These are phyloP conservation scores for Fomitopsis pulvina DNA, from an alignment of 768 basidiomycete species.

Conservation along the genomic window DNA sequence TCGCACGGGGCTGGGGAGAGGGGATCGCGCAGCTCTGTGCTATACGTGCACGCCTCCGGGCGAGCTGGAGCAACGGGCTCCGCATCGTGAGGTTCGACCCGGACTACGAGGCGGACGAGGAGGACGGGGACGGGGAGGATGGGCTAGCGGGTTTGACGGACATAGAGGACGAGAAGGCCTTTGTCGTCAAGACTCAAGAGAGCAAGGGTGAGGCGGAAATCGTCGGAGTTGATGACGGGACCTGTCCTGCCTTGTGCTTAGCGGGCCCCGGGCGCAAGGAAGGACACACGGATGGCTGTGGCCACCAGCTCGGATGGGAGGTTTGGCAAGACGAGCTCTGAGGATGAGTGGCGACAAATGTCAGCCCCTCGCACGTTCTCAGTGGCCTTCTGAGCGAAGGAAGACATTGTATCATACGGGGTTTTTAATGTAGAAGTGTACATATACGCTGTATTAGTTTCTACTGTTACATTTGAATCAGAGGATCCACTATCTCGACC, in stretches of 20 bases:
- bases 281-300: constrained; percentile 31
- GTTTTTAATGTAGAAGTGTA: too few species aligned
- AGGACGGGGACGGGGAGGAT: constrained; percentile 9
- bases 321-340: constrained; percentile 28
- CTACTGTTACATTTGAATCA: too few species aligned
- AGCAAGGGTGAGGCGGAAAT: not conserved
- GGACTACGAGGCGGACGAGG: constrained; percentile 26
- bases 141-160: constrained; percentile 28
- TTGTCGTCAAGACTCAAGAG: constrained; percentile 11
- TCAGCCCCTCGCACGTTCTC: too few species aligned
- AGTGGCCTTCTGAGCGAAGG: too few species aligned
- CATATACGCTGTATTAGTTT: too few species aligned
- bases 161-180: constrained; percentile 23
- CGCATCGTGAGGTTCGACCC: constrained; percentile 35
- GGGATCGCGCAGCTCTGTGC: constrained; percentile 48
- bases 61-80: constrained; percentile 41
- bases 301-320: constrained; percentile 28
- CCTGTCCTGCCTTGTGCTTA: constrained; percentile 33
- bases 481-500: too few species aligned
- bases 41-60: constrained; percentile 37
- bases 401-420: too few species aligned
- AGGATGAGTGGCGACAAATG: too few species aligned
- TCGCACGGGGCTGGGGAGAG: constrained; percentile 56
- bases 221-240: constrained; percentile 1
- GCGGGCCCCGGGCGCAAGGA: constrained; percentile 24